Percentiles rank a stretch among this genome's conserved stretches.
Evolutionary conservation across 2,329 filamentous ascomycete species (phyloP).

Genomic region (Nemania sp.): DNA sequence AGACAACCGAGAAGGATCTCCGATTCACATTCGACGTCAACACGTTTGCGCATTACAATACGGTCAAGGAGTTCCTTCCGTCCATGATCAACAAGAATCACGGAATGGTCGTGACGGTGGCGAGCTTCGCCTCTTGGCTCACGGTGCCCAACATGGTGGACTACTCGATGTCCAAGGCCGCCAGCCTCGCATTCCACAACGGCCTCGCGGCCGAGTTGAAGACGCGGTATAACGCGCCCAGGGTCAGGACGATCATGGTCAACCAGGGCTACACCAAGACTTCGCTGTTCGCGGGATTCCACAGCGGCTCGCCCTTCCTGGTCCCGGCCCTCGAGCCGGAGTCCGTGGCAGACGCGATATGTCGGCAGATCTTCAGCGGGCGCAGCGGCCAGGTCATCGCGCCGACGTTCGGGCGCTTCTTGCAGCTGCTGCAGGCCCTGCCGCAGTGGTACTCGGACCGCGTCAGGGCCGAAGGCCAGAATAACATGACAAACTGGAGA

Average conservation of each 20-base stretch:
- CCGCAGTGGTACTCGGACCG: constrained; percentile 67
- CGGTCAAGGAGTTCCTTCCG: constrained; percentile 56
- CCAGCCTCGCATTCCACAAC: constrained; percentile 63
- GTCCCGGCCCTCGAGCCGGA: constrained; percentile 60
- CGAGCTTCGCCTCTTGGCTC: constrained; percentile 59
- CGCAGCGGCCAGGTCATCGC: constrained; percentile 60
- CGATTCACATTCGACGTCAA: constrained; percentile 57
- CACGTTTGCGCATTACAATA: constrained; percentile 54
- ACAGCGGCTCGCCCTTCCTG: constrained; percentile 55
- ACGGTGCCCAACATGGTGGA: constrained; percentile 61
- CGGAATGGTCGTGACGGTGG: constrained; percentile 61
- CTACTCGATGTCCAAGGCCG: constrained; percentile 63
- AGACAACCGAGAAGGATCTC: constrained; percentile 49
- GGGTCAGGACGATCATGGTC: constrained; percentile 66
- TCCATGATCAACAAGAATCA: constrained; percentile 55
- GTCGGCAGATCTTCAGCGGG: constrained; percentile 62
- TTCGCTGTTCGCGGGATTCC: constrained; percentile 62
- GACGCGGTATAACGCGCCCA: constrained; percentile 57
- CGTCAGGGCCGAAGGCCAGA: constrained; percentile 50
- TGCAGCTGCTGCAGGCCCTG: constrained; percentile 53
- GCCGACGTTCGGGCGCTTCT: constrained; percentile 50
- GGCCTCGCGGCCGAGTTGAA: constrained; percentile 55
- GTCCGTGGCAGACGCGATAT: constrained; percentile 67
- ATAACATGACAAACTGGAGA: constrained; percentile 49
- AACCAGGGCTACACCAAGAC: constrained; percentile 67